A percentile compares a stretch with the other conserved stretches of the same genome.
Conservation (phyloP, 1,284 basidiomycete genomes). For the Rhodotorula sp. region DNA sequence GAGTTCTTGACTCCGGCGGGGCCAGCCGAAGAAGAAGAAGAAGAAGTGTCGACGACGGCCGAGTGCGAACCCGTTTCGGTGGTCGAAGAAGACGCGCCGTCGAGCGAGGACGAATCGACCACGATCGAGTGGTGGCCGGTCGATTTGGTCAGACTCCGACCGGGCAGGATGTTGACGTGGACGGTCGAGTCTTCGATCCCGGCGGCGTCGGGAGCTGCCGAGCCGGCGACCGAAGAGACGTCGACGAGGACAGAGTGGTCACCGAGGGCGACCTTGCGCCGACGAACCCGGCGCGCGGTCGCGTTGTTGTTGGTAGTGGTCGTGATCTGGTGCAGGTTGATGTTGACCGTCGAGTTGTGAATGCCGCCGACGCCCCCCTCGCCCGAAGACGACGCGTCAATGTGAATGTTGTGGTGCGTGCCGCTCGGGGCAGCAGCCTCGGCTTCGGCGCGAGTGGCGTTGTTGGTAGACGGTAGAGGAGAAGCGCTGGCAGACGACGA, state of each 20-base stretch:
- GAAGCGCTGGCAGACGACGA: neutral
- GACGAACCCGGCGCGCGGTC: neutral
- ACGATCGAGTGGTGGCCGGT: slow-evolving; percentile 39
- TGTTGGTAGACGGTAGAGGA: neutral
- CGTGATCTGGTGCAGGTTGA: slow-evolving; percentile 30
- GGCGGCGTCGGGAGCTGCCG: neutral
- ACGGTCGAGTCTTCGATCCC: slow-evolving; percentile 38
- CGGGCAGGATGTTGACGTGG: slow-evolving; percentile 39
- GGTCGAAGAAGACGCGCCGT: slow-evolving; percentile 6
- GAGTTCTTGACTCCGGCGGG: slow-evolving; percentile 36
- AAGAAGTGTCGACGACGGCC: slow-evolving; percentile 35
- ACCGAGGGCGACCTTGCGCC: slow-evolving; percentile 24
- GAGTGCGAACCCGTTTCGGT: slow-evolving; percentile 31
- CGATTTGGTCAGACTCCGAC: slow-evolving; percentile 25
- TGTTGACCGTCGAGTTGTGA: slow-evolving; percentile 38
- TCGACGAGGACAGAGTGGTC: slow-evolving; percentile 38
- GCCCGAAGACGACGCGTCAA: slow-evolving; percentile 33
- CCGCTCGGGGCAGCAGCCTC: slow-evolving; percentile 6
- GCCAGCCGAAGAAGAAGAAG: neutral
- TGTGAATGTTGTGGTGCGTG: slow-evolving; percentile 39
- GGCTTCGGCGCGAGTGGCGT: too few species aligned
- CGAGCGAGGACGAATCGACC: slow-evolving; percentile 32
- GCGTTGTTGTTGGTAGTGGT: neutral
- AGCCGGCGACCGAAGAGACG: slow-evolving; percentile 14
- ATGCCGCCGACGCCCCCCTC: slow-evolving; percentile 27